Evolutionary conservation across 768 basidiomycete genomes (phyloP), one percentile per base, ranked within the genome.

Genomic region (Amanita jacksonii): DNA sequence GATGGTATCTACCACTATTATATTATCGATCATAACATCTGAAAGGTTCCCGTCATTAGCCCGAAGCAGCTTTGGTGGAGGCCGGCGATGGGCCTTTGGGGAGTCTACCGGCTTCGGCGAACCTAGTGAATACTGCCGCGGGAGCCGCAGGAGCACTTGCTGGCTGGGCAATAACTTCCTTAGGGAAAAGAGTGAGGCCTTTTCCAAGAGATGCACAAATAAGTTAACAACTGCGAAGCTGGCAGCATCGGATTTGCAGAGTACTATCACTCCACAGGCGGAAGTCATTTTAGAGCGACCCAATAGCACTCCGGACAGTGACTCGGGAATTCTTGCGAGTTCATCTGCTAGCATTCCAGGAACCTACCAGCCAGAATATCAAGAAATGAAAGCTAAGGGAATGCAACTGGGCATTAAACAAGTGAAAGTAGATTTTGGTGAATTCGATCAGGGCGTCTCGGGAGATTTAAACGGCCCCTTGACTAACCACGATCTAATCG

Each of bases 91-190:
- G 60, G 8, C 52, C 58, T 3, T 51, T 62, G 45, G 48, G 62
- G 2, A 34, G 22, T 23, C 6, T 33, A 1, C 60, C 66, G 41
- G 55, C 62, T 47, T 66, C 67, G 63, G 57, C 68, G 52, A 76
- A 71, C 8, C 63, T 96, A 2, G 88, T 88, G 12, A 90, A 81
- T 52, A 81, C 81, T 3, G 91, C 94, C 0, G 81, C 91, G 0
- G 92, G 91, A 0, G 93, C 92, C 2, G 94, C 93, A 13, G 84
- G 87, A 6, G 85, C 82, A 13, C 66, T 99, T 3, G 93, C 94
- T 10, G 90, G 92, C 5, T 98, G 94, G 94, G 94, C 94, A 1
- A 89, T 97, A 33, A 85, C 90, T 3, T 91, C 86, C 0, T 55
- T 97, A 0, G 81, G 85, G 20, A 92, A 80, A 64, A 86, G 85